Evolutionary conservation across 2,329 filamentous ascomycete species (phyloP), one percentile per base, ranked within the genome.

Genomic region (Xylariales sp.): DNA sequence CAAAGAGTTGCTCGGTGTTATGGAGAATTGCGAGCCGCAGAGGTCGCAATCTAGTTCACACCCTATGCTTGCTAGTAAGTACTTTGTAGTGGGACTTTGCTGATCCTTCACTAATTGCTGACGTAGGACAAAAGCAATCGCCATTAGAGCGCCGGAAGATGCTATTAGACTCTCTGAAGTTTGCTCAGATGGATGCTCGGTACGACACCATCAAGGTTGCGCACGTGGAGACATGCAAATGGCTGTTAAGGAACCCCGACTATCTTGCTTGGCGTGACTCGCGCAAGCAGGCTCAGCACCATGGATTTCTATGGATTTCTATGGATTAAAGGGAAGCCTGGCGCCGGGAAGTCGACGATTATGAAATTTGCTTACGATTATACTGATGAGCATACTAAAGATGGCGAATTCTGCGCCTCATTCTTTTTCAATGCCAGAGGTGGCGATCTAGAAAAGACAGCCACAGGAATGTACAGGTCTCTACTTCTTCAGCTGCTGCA

Each of bases 351-450:
- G 30, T 41, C 40, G 10, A 41, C 40, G 11, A 16, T 41, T 23
- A 38, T 41, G 40, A 38, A 38, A 14, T 42, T 40, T 17, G 38
- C 32, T 4, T 14, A 15, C n/a, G 30, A 15, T 15, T n/a, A 28
- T 13, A 47, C 14, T 40, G 24, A n/a, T 15, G 5, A 10, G 5
- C 10, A 6, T 8, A 25, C 11, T n/a, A 32, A 38, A 19, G n/a
- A 38, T 29, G 21, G 20, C 12, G 37, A 46, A 6, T 38, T 50
- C 6, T n/a, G n/a, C n/a, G 41, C 56, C 5, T 55, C 52, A 0
- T 74, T 72, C 48, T 74, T 72, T 55, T 74, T 74, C 57, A 67
- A 71, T 38, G 67, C 68, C 0, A 52, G 67, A 32, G 69, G 69
- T 1, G 49, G 52, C 0, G 37, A 53, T 7, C 50, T 69, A n/a